These are phyloP conservation scores for Sanghuangporus weigelae DNA, from an alignment of 1,284 basidiomycete species.

Conservation along the genomic window DNA sequence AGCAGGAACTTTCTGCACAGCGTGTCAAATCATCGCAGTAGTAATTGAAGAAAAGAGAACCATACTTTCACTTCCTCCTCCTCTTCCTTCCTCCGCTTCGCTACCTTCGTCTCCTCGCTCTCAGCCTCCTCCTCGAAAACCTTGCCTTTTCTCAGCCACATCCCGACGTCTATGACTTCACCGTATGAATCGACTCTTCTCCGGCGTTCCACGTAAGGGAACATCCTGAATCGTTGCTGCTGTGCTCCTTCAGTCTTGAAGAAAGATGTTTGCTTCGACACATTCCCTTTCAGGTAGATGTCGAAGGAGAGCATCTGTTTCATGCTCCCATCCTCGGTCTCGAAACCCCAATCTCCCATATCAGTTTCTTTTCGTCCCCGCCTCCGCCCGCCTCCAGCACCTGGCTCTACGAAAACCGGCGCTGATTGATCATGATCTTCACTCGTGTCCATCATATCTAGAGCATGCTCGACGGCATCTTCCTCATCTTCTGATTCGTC, in stretches of 20 bases:
- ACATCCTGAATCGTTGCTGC: slow-evolving; percentile 88
- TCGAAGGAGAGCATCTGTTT: slow-evolving; percentile 85
- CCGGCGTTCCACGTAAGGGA: slow-evolving; percentile 93
- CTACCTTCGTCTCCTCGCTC: slow-evolving; percentile 74
- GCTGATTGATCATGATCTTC: slow-evolving; percentile 26
- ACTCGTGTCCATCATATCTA: slow-evolving; percentile 42
- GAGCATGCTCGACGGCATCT: slow-evolving; percentile 60
- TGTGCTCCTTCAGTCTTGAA: slow-evolving; percentile 72
- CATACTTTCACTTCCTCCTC: slow-evolving; percentile 80
- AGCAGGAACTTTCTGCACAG: slow-evolving; percentile 54
- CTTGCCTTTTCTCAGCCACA: slow-evolving; percentile 88
- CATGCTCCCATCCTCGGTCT: slow-evolving; percentile 66
- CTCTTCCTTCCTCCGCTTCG: slow-evolving; percentile 59
- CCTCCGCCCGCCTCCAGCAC: slow-evolving; percentile 18
- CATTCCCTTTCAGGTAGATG: slow-evolving; percentile 94
- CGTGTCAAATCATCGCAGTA: slow-evolving; percentile 10
- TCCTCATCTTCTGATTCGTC: slow-evolving; percentile 53
- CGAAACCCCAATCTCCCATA: slow-evolving; percentile 61
- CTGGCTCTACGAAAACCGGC: slow-evolving; percentile 21
- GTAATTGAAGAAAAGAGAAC: slow-evolving; percentile 1
- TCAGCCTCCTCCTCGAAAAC: slow-evolving; percentile 85
- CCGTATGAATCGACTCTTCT: slow-evolving; percentile 93
- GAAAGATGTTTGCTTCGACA: slow-evolving; percentile 76
- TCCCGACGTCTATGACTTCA: slow-evolving; percentile 89
- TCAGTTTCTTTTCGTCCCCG: slow-evolving; percentile 34